A percentile compares a stretch with the other conserved stretches of the same genome.
Conservation (phyloP, 1,139 yeast genomes). For the Sugiyamaella grinbergsii region DNA sequence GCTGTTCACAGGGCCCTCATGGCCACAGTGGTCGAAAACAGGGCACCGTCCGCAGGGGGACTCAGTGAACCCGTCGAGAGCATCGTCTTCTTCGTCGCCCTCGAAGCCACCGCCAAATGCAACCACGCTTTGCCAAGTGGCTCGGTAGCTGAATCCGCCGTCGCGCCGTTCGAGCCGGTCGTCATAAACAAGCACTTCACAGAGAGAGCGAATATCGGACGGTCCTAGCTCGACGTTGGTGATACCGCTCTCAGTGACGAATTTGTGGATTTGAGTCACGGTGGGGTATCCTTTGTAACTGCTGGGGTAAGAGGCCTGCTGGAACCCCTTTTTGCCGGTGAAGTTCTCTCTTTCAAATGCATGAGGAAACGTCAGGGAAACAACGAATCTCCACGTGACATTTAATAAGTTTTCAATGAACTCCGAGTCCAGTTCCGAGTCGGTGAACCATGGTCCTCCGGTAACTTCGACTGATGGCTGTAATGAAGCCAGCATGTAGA, state of each 20-base stretch:
- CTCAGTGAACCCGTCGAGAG: conserved; percentile 39
- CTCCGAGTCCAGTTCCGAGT: conserved; percentile 90
- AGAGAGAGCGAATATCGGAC: conserved; percentile 74
- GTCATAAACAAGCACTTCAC: conserved; percentile 86
- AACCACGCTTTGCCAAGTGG: conserved; percentile 59
- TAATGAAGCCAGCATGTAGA: conserved; percentile 88
- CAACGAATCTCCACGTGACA: conserved; percentile 86
- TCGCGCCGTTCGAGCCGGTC: conserved; percentile 73
- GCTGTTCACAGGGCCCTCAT: conserved; percentile 41
- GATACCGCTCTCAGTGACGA: conserved; percentile 72
- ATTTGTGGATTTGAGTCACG: conserved; percentile 69
- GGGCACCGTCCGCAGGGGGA: conserved; percentile 45
- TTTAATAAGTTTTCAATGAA: conserved; percentile 82
- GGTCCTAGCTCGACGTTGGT: conserved; percentile 78
- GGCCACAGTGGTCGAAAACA: conserved; percentile 37
- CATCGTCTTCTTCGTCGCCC: conserved; percentile 33
- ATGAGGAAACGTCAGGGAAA: conserved; percentile 72
- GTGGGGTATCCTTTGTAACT: conserved; percentile 66
- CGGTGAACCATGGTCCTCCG: conserved; percentile 99
- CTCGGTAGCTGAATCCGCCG: conserved; percentile 48
- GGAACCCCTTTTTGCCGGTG: conserved; percentile 17
- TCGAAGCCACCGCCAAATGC: conserved; percentile 60
- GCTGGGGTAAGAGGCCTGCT: conserved; percentile 52
- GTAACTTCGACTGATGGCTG: conserved; percentile 96
- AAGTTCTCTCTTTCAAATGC: conserved; percentile 49